Evolutionary conservation across 495 filamentous ascomycete species (phyloP).

Genomic region (Staphylotrichum longicolle): DNA sequence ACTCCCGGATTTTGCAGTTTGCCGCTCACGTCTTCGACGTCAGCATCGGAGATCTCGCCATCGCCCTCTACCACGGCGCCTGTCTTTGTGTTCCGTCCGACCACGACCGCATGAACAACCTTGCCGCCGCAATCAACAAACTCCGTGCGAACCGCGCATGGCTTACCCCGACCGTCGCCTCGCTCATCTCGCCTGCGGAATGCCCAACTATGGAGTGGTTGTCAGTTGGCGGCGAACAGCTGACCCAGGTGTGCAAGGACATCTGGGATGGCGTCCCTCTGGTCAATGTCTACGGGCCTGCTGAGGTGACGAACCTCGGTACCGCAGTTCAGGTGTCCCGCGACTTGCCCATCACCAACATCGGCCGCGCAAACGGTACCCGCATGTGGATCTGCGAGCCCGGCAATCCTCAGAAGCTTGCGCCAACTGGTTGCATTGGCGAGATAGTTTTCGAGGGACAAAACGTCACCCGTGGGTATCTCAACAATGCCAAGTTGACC

Average conservation of each 20-base stretch:
- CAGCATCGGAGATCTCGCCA: conserved; percentile 53
- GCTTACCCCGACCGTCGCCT: conserved; percentile 11
- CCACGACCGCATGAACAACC: conserved; percentile 22
- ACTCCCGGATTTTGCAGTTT: conserved; percentile 52
- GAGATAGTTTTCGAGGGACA: conserved; percentile 14
- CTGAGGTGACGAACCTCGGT: conserved; percentile 40
- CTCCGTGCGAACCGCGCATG: conserved; percentile 10
- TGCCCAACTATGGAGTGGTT: conserved; percentile 16
- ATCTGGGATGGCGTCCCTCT: conserved; percentile 25
- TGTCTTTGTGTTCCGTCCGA: conserved; percentile 35
- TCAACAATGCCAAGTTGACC: conserved; percentile 9
- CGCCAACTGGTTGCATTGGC: conserved; percentile 7
- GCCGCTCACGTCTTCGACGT: conserved; percentile 59
- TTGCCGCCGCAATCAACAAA: conserved; percentile 31
- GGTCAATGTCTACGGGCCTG: conserved; percentile 54
- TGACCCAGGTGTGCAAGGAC: conserved; percentile 15
- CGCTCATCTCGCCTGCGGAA: conserved; percentile 5
- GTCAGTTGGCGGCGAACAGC: conserved; percentile 14
- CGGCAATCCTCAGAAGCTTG: conserved; percentile 8
- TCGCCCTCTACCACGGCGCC: conserved; percentile 45
- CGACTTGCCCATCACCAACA: conserved; percentile 8
- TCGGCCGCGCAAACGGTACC: conserved; percentile 9
- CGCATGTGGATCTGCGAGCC: conserved; percentile 15
- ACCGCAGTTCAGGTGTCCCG: not conserved
- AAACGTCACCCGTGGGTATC: conserved; percentile 5